Percentiles rank a stretch among this genome's conserved stretches.
Conservation (phyloP, 2,329 filamentous ascomycete genomes). For the Penicillium sp. region DNA sequence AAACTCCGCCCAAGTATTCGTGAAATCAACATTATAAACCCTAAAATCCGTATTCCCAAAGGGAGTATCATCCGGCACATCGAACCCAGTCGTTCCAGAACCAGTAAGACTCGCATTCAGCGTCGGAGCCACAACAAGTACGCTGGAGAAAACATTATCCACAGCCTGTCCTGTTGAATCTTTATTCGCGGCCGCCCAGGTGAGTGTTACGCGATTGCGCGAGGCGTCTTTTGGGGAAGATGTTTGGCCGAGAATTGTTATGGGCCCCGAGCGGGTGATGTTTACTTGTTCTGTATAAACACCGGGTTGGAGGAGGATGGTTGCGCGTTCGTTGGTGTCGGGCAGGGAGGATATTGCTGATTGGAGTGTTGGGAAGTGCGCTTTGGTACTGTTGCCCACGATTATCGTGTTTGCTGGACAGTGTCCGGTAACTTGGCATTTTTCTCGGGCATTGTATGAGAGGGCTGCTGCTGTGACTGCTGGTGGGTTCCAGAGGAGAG, state of each 20-base stretch:
- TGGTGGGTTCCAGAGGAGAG: slow-evolving; percentile 6
- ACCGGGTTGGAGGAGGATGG: slow-evolving; percentile 65
- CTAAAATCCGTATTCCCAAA: slow-evolving; percentile 68
- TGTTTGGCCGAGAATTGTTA: slow-evolving; percentile 66
- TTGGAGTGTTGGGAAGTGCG: slow-evolving; percentile 49
- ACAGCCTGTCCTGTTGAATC: slow-evolving; percentile 39
- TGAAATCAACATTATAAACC: slow-evolving; percentile 69
- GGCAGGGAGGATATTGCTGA: slow-evolving; percentile 54
- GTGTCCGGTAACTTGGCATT: slow-evolving; percentile 30
- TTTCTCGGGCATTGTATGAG: slow-evolving; percentile 15
- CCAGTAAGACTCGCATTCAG: slow-evolving; percentile 67
- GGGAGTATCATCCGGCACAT: slow-evolving; percentile 64
- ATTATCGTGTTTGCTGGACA: slow-evolving; percentile 35
- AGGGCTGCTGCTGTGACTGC: slow-evolving; percentile 8
- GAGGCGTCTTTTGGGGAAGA: slow-evolving; percentile 51
- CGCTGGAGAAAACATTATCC: slow-evolving; percentile 67
- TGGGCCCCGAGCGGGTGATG: slow-evolving; percentile 63
- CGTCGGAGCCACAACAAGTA: slow-evolving; percentile 66
- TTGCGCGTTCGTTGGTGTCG: slow-evolving; percentile 51
- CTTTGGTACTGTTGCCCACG: slow-evolving; percentile 26
- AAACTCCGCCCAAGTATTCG: slow-evolving; percentile 61
- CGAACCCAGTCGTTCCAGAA: slow-evolving; percentile 63
- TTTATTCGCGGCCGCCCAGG: slow-evolving; percentile 62
- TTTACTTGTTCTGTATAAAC: slow-evolving; percentile 69
- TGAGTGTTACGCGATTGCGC: slow-evolving; percentile 59